A percentile compares a stretch with the other conserved stretches of the same genome.
Evolutionary conservation across 345 rosid species (phyloP).

Genomic region (Atalantia buxifolia): DNA sequence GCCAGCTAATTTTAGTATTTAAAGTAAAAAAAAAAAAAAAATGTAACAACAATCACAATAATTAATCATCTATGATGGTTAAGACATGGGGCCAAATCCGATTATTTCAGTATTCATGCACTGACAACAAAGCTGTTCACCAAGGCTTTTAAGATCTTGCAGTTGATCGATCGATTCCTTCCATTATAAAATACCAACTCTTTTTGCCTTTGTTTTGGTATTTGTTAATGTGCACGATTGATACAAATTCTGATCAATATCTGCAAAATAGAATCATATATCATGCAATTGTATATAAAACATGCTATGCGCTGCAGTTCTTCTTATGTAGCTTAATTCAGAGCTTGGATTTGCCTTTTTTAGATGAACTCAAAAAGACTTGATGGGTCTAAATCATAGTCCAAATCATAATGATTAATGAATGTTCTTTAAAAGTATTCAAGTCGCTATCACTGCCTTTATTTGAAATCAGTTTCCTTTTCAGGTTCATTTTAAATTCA

Average conservation of each 20-base stretch:
- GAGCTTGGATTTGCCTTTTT: too few species aligned
- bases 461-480: not conserved
- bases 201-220: not conserved
- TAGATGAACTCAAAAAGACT: too few species aligned
- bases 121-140: not conserved
- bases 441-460: not conserved
- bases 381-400: too few species aligned
- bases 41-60: not conserved
- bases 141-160: not conserved
- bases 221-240: not conserved
- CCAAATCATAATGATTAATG: not conserved
- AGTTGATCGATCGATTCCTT: not conserved
- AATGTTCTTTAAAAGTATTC: not conserved
- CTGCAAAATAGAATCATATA: too few species aligned
- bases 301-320: too few species aligned
- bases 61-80: not conserved
- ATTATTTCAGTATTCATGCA: constrained; percentile 14
- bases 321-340: too few species aligned
- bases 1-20: constrained; percentile 38
- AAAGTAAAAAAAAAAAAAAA: not conserved
- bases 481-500: not conserved
- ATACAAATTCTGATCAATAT: not conserved
- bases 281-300: not conserved
- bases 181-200: not conserved
- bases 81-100: constrained; percentile 14